A percentile compares a stretch with the other conserved stretches of the same genome.
Conservation (phyloP, 2,329 filamentous ascomycete genomes). For the Coniochaeta sp. region DNA sequence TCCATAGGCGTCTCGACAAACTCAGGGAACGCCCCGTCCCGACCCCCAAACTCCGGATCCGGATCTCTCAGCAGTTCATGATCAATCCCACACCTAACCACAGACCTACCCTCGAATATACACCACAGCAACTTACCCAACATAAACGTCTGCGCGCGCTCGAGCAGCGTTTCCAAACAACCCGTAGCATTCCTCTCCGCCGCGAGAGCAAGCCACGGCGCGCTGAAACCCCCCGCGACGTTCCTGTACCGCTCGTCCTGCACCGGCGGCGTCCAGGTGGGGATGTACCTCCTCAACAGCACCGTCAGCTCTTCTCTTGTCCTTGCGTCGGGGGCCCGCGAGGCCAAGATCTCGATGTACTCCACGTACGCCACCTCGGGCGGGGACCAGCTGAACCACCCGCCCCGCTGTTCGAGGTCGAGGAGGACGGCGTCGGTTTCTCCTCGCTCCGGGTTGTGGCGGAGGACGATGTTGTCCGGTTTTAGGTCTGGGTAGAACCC, state of each 20-base stretch:
- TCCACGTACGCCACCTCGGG: slow-evolving; percentile 17
- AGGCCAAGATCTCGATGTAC: slow-evolving; percentile 14
- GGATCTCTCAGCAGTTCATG: slow-evolving; percentile 12
- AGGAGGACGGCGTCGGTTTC: slow-evolving; percentile 14
- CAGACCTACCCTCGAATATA: slow-evolving; percentile 14
- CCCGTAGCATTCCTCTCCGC: background rate
- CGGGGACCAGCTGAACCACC: slow-evolving; percentile 18
- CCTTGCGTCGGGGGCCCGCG: background rate
- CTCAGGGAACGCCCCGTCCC: slow-evolving; percentile 10
- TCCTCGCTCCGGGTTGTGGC: background rate
- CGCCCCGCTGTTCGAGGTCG: slow-evolving; percentile 19
- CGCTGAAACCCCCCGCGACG: slow-evolving; percentile 13
- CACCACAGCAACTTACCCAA: slow-evolving; percentile 20
- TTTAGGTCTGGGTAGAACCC: slow-evolving; percentile 18
- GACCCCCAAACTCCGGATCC: slow-evolving; percentile 1
- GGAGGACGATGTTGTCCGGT: slow-evolving; percentile 17
- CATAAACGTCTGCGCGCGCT: slow-evolving; percentile 17
- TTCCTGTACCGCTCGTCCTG: slow-evolving; percentile 9
- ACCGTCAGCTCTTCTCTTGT: background rate
- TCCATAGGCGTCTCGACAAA: slow-evolving; percentile 9
- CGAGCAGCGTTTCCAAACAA: slow-evolving; percentile 4
- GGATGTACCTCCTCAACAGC: slow-evolving; percentile 7
- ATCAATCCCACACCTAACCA: slow-evolving; percentile 13
- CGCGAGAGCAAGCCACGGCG: slow-evolving; percentile 13
- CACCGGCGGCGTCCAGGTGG: slow-evolving; percentile 8